These are phyloP conservation scores for Fusarium illudens DNA, from an alignment of 2,329 filamentous ascomycete species.

Conservation along the genomic window DNA sequence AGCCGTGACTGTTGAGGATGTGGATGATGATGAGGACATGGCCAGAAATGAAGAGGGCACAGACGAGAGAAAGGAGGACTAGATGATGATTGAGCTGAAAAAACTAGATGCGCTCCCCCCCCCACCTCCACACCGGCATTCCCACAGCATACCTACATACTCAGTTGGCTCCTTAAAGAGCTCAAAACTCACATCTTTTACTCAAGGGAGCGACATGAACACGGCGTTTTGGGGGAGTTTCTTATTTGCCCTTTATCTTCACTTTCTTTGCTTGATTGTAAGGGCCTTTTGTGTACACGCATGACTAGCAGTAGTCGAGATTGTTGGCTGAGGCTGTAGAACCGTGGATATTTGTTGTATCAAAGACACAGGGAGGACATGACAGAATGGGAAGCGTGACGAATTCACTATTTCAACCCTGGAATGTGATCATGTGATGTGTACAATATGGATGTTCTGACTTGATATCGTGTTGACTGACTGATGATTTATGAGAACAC, in stretches of 20 bases:
- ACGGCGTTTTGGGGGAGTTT: conserved; percentile 8
- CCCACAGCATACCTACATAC: not conserved
- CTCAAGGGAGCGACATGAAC: conserved; percentile 7
- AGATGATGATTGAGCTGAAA: not conserved
- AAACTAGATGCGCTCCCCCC: not conserved
- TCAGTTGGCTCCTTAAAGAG: not conserved
- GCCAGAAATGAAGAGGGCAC: not conserved
- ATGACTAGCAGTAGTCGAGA: not conserved
- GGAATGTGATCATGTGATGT: not conserved
- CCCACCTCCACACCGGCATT: not conserved
- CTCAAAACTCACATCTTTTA: not conserved
- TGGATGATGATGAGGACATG: conserved; percentile 28
- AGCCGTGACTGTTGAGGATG: conserved; percentile 53
- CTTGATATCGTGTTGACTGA: not conserved
- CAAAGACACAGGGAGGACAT: not conserved
- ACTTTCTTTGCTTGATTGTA: not conserved
- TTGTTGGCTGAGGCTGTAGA: not conserved
- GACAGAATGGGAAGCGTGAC: not conserved
- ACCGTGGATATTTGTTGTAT: not conserved
- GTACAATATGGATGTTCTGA: not conserved
- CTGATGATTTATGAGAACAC: not conserved
- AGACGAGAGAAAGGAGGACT: conserved; percentile 10
- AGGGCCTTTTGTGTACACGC: not conserved
- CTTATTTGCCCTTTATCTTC: not conserved
- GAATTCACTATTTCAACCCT: not conserved